Evolutionary conservation across 208 protist genomes (phyloP), one percentile per base, ranked within the genome.

Genomic region (Angomonas ambiguus): DNA sequence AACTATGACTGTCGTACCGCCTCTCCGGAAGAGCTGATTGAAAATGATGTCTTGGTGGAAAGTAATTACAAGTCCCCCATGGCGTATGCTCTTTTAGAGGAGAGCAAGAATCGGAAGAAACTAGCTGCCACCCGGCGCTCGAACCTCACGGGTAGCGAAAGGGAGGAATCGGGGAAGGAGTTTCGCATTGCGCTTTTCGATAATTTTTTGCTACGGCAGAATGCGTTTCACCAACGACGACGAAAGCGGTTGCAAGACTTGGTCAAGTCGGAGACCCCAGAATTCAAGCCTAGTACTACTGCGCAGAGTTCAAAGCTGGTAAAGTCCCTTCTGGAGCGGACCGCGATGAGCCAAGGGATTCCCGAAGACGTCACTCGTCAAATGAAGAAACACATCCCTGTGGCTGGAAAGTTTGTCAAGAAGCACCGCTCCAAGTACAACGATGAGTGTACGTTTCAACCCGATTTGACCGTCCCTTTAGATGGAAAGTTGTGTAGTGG

Each of bases 171-270:
- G 0, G 38, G 20, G 2, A 4, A 49, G 56, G 55, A 71, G 11
- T 82, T 82, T 49, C 78, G 78, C 42, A 65, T 84, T 28, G 72
- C 77, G 13, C 79, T 77, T 22, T 90, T 93, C 69, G 79, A 89
- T n/a, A 82, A 90, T 45, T 94, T 94, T 77, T 76, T 92, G 16
- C 62, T 81, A 0, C 83, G 88, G 0, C 88, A 94, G 49, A 83
- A 89, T 57, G 80, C 66, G 20, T 76, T 92, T 69, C 72, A 83
- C 41, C 60, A 73, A 10, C 81, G 79, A 34, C 73, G 80, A 24
- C 51, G 64, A 22, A 85, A 79, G 30, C 69, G 65, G 31, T 57
- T 91, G 11, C 68, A 63, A 27, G 45, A 82, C 11, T 32, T 94
- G 27, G 77, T 79, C 67, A 49, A 77, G 28, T 18, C 65, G 24